Evolutionary conservation across 495 filamentous ascomycete species (phyloP).

Genomic region (Talaromyces stipitatus): DNA sequence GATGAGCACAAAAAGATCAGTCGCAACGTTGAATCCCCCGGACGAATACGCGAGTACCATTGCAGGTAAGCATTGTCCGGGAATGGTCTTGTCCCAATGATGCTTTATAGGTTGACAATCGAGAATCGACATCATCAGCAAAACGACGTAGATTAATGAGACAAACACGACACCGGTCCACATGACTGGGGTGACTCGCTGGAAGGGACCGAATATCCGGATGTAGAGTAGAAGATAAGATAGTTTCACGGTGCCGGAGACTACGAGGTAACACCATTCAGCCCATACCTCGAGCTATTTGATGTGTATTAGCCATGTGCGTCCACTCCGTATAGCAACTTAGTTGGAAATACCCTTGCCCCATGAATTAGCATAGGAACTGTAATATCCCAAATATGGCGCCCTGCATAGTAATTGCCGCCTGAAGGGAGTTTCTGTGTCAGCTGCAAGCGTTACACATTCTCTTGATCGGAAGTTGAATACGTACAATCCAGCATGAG

Average conservation of each 20-base stretch:
- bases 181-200: neutral
- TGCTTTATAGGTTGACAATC: neutral
- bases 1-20: neutral
- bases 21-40: neutral
- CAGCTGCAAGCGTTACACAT: neutral
- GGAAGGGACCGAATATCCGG: neutral
- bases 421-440: neutral
- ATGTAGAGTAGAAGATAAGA: neutral
- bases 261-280: neutral
- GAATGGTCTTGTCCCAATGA: neutral
- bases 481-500: neutral
- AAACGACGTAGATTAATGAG: neutral
- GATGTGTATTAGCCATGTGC: neutral
- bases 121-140: slow-evolving; percentile 1
- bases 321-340: neutral
- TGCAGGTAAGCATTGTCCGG: neutral
- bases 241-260: neutral
- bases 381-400: neutral
- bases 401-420: neutral
- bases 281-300: neutral
- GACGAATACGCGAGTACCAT: neutral
- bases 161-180: neutral
- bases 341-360: neutral
- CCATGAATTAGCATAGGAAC: neutral
- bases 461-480: neutral